These are phyloP conservation scores for Sicyos baderoa DNA, from an alignment of 306 rosid species.

Conservation along the genomic window DNA sequence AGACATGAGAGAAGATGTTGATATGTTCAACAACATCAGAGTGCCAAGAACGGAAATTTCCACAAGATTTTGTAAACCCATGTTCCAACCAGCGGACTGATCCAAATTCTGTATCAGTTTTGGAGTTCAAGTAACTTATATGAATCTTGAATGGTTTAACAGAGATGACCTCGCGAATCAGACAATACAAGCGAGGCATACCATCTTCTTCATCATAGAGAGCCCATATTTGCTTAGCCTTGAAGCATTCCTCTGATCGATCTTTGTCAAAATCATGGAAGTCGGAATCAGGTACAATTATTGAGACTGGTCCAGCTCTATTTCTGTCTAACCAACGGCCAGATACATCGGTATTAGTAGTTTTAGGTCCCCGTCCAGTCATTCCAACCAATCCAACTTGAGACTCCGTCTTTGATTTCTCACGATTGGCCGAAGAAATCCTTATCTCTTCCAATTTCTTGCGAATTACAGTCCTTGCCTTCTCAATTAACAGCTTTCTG, in stretches of 20 bases:
- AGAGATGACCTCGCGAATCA: conserved; percentile 81
- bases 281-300: conserved; percentile 87
- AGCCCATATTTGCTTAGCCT: conserved; percentile 98
- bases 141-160: conserved; percentile 73
- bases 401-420: conserved; percentile 33
- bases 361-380: conserved; percentile 29
- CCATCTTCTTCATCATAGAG: conserved; percentile 96
- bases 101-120: conserved; percentile 86
- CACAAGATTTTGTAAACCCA: conserved; percentile 95
- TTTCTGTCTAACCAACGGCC: conserved; percentile 38
- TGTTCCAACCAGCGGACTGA: conserved; percentile 69
- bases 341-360: conserved; percentile 28
- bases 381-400: conserved; percentile 36
- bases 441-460: conserved; percentile 73
- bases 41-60: conserved; percentile 77
- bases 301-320: conserved; percentile 45
- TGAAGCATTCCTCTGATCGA: conserved; percentile 88
- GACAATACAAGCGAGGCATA: conserved; percentile 97
- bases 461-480: conserved; percentile 69
- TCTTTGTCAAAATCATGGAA: conserved; percentile 94
- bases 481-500: conserved; percentile 70
- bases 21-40: conserved; percentile 80
- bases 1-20: conserved; percentile 81
- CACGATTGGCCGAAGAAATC: conserved; percentile 39
- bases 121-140: conserved; percentile 78